A percentile compares a stretch with the other conserved stretches of the same genome.
Conservation (phyloP, 176 grass and related monocot genomes). For the Musa itinerans region DNA sequence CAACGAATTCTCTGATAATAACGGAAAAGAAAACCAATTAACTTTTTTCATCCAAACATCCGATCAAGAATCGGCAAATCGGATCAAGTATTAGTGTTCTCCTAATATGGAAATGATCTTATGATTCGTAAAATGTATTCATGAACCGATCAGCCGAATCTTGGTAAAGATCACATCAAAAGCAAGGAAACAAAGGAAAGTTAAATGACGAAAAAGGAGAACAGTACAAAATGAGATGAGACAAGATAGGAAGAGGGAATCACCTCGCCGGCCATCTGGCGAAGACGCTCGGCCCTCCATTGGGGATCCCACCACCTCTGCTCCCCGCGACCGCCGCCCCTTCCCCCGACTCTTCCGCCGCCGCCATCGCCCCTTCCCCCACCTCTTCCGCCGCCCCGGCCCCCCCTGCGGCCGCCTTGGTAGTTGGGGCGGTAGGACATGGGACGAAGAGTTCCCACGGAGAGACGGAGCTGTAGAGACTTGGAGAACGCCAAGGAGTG, state of each 20-base stretch:
- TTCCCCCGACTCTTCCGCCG: constrained; percentile 21
- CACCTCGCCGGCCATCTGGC: constrained; percentile 65
- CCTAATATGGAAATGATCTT: background rate
- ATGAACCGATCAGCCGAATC: background rate
- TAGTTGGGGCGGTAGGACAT: constrained; percentile 69
- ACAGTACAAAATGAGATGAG: background rate
- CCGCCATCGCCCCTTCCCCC: constrained; percentile 11
- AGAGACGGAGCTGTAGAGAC: background rate
- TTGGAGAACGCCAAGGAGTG: background rate
- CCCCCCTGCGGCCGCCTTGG: constrained; percentile 44
- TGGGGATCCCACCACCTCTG: constrained; percentile 91
- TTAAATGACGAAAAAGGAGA: background rate
- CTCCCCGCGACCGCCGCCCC: constrained; percentile 52
- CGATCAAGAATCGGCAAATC: too few species aligned
- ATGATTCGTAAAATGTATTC: background rate
- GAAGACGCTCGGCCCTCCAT: constrained; percentile 81
- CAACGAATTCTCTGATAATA: too few species aligned
- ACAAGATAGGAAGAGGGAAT: background rate
- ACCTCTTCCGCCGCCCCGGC: constrained; percentile 33
- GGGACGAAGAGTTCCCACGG: constrained; percentile 1
- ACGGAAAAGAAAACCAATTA: too few species aligned
- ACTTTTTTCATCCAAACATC: too few species aligned
- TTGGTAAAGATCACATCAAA: background rate
- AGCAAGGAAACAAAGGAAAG: background rate
- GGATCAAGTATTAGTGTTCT: too few species aligned